phyloP scores from a whole-genome alignment of 371 early-diverging fungal species.

The Amoeboaphelidium protococcarum region DNA sequence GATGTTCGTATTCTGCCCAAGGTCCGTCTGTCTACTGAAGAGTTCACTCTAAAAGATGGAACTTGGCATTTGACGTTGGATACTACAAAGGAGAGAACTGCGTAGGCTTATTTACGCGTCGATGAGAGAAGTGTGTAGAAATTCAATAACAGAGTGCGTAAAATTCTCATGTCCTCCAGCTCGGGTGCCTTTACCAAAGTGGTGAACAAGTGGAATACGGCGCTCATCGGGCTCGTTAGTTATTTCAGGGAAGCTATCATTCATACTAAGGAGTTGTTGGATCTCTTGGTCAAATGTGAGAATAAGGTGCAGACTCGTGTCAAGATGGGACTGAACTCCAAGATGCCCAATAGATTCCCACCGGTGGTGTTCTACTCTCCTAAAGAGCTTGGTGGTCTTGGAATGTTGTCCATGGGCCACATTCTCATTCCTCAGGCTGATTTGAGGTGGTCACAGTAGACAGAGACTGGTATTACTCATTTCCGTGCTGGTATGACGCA shows the following conservation, averaged over 20 bases:
- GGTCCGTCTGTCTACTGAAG: conserved; percentile 51
- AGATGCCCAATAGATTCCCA: conserved; percentile 97
- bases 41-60: conserved; percentile 74
- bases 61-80: conserved; percentile 83
- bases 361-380: conserved; percentile 73
- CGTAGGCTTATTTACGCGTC: conserved; percentile 80
- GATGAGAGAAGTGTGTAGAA: conserved; percentile 70
- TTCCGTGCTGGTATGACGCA: conserved; percentile 96
- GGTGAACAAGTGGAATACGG: conserved; percentile 86
- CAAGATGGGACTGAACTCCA: conserved; percentile 95
- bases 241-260: conserved; percentile 95
- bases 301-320: conserved; percentile 96
- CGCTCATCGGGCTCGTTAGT: conserved; percentile 86
- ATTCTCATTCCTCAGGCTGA: conserved; percentile 90
- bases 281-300: conserved; percentile 55
- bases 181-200: conserved; percentile 94
- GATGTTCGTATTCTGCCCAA: conserved; percentile 74
- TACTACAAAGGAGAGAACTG: conserved; percentile 86
- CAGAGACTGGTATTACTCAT: conserved; percentile 87
- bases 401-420: conserved; percentile 97
- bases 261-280: conserved; percentile 83
- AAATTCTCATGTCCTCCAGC: conserved; percentile 90
- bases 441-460: conserved; percentile 84
- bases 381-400: conserved; percentile 92
- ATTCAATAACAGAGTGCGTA: conserved; percentile 86